Base-by-base conservation (phyloP, 495 filamentous ascomycete genomes). In the Penicilliopsis zonata region DNA sequence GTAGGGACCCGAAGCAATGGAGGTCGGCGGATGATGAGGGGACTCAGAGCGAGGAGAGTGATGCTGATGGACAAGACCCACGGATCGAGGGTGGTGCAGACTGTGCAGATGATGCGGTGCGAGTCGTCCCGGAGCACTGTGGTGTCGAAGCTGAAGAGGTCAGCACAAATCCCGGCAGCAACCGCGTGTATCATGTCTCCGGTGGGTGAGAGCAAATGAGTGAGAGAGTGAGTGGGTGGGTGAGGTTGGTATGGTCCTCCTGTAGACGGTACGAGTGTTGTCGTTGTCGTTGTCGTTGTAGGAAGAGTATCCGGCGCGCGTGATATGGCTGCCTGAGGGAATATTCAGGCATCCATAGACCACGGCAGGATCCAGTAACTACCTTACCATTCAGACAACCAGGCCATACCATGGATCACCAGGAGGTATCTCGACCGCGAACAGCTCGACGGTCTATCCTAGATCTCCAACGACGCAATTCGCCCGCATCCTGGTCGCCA, bases 41-140 rank as follows among this genome's bases (percentile, higher is more conserved):
- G 70, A 71, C n/a, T 47, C 49, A 26, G 67, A 59, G 28, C 53
- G 56, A 39, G 76, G 76, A n/a, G n/a, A n/a, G 42, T 78, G 75
- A 38, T 74, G 74, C 43, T 72, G 72, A 36, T 79, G 74, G 37
- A 73, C 64, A 48, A 82, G 63, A 55, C 63, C 78, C 37, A 72
- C 65, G 39, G 78, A 63, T 42, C 76, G 68, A 37, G 75, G 68
- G 44, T 77, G 74, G 41, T 63, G 56, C 34, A 52, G 50, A 28
- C 35, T 52, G 26, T 64, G 62, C 20, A 49, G 50, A 21, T 54
- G 57, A 22, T 62, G 57, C 28, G 55, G 37, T 31, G 45, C 41
- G 24, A 39, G 43, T 34, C 43, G 50, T 20, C 37, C 44, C n/a
- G n/a, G n/a, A 34, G 48, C 43, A 33, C 36, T 48, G 35, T 33